These are phyloP conservation scores for Alternaria arborescens DNA, from an alignment of 2,329 filamentous ascomycete genomes.

Conservation along the genomic window DNA sequence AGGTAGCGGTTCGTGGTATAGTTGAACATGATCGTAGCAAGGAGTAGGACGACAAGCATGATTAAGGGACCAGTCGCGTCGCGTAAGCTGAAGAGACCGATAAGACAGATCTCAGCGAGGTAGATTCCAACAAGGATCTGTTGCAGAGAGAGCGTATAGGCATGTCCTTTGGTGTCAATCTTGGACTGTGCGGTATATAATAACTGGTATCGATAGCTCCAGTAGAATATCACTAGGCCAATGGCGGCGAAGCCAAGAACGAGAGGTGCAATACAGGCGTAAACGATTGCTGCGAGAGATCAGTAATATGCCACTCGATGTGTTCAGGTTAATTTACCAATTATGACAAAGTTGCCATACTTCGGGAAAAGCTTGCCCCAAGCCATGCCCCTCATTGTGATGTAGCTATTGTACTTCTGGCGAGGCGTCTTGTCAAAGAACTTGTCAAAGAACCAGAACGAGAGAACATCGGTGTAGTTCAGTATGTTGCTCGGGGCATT, in stretches of 20 bases:
- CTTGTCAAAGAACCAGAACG: conserved; percentile 78
- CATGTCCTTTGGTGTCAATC: conserved; percentile 86
- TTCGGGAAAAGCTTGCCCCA: conserved; percentile 55
- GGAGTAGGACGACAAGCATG: conserved; percentile 43
- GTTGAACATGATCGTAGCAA: conserved; percentile 46
- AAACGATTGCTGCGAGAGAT: conserved; percentile 72
- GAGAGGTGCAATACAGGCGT: conserved; percentile 85
- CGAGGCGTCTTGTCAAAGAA: conserved; percentile 77
- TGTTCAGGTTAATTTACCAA: conserved; percentile 38
- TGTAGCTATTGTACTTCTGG: conserved; percentile 50
- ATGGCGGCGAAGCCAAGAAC: conserved; percentile 83
- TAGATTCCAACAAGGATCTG: conserved; percentile 88
- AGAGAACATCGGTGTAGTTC: conserved; percentile 75
- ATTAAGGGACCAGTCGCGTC: conserved; percentile 46
- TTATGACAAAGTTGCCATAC: conserved; percentile 53
- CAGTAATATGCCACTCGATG: conserved; percentile 11
- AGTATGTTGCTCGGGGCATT: conserved; percentile 78
- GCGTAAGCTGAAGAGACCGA: conserved; percentile 74
- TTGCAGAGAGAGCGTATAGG: conserved; percentile 86
- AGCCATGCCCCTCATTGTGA: conserved; percentile 42
- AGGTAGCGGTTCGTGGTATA: conserved; percentile 46
- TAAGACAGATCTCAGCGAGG: conserved; percentile 80
- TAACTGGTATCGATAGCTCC: conserved; percentile 90
- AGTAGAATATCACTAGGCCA: conserved; percentile 81
- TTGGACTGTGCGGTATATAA: conserved; percentile 83